Base-by-base conservation (phyloP, 768 basidiomycete species). In the Leccinum longicurvipes region DNA sequence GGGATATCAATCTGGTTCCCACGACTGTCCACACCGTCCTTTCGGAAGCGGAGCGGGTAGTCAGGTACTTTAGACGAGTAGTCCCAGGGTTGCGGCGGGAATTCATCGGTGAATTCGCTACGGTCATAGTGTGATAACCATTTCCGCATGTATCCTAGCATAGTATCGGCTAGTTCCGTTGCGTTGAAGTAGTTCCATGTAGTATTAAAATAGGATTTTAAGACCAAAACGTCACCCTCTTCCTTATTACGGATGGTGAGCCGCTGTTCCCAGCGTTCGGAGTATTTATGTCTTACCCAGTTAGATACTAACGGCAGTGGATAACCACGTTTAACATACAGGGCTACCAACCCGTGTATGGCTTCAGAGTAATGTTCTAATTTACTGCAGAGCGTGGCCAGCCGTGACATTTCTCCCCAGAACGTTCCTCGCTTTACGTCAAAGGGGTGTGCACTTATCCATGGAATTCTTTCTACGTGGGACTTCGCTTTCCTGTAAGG, bases 361-460 rank as follows among this genome's bases (percentile, higher is more conserved):
- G 41, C 42, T n/a, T 45, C 42, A 1, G 3, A 44, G 51, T 52
- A 52, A 47, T 53, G 51, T n/a, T 52, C 28, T 0, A 0, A 2
- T 0, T 1, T 34, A 46, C 57, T 58, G 50, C 57, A 39, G 0
- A 58, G 27, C 24, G 48, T 54, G 36, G 57, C 52, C 1, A 58
- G 17, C 0, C 49, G 42, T 0, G 12, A n/a, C 57, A 58, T 58
- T 9, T 58, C 57, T 9, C 57, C 57, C 0, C 3, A 17, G 5
- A 58, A 58, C 2, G 57, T 58, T 0, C 57, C 57, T 24, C 53
- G 42, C 15, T 58, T 58, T 5, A 58, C 57, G 12, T 58, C 53
- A 0, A 41, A 8, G 1, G 53, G 57, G 28, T 58, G 57, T 17
- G 31, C 27, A 3, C 44, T 47, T 0, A 54, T 58, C 57, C 57